A percentile compares a stretch with the other conserved stretches of the same genome.
Evolutionary conservation across 805 yeast genomes (phyloP).

Genomic region (Limtongozyma cylindracea): DNA sequence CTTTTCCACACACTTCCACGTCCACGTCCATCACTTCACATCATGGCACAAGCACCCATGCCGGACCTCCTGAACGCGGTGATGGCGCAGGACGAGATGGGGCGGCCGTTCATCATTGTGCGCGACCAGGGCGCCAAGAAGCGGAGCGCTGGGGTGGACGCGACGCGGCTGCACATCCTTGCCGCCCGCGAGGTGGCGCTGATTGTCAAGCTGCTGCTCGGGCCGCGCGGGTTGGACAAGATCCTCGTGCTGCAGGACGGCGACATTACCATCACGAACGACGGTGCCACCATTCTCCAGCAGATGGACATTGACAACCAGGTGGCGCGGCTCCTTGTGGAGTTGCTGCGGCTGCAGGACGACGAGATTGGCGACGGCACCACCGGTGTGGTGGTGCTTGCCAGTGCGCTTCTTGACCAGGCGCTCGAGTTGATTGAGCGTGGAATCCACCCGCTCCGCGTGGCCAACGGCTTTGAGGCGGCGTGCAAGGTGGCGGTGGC

Average conservation of each 20-base stretch:
- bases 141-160: constrained; percentile 23
- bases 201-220: constrained; percentile 76
- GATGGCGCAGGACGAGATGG: constrained; percentile 98
- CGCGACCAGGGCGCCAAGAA: constrained; percentile 65
- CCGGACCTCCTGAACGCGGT: constrained; percentile 96
- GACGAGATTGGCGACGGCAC: constrained; percentile 99
- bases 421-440: constrained; percentile 85
- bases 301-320: constrained; percentile 94
- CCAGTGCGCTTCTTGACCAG: constrained; percentile 84
- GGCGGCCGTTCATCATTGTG: constrained; percentile 94
- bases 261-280: constrained; percentile 93
- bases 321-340: constrained; percentile 87
- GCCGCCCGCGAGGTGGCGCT: constrained; percentile 92
- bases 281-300: constrained; percentile 89
- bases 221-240: constrained; percentile 97
- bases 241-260: constrained; percentile 91
- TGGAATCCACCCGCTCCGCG: constrained; percentile 91
- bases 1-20: too few species aligned
- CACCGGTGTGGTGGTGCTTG: constrained; percentile 93
- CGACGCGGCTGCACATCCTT: constrained; percentile 56
- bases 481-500: constrained; percentile 81
- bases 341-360: constrained; percentile 84
- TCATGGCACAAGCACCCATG: too few species aligned
- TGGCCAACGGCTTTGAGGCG: constrained; percentile 93
- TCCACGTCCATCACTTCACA: too few species aligned